Base-by-base conservation (phyloP, 2,329 filamentous ascomycete species). In the Drechslerella coelobrocha region DNA sequence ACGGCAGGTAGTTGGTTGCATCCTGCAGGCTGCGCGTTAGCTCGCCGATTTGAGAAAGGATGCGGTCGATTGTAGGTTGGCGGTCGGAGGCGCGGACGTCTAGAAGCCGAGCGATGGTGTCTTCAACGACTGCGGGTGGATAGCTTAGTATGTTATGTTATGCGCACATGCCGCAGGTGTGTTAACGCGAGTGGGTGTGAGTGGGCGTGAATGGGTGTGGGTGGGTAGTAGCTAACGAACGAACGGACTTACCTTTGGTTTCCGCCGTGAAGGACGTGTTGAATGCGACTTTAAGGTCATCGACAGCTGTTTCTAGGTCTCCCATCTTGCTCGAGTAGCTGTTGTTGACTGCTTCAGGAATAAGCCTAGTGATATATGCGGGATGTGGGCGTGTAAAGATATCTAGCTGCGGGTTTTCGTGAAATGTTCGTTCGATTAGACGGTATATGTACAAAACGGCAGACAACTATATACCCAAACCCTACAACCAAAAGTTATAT, bases 1-100 rank as follows among this genome's bases (percentile, higher is more conserved):
- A 87, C 1, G 94, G 92, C 14, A 96, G 86, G 74, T 88, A 91
- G 61, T 88, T 87, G 1, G 89, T 86, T 0, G 90, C 89, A 79
- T 97, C 92, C 74, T 90, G 88, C 39, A 97, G 90, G 75, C 94
- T 88, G 73, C 89, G 89, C 0, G 91, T 92, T 14, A 97, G 83
- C 63, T 86, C 85, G 27, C 90, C 88, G 75, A 97, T 94, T 72
- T 86, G 86, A 14, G 89, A 87, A 12, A 96, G 83, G 74, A 92
- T 89, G 76, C 90, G 85, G 74, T 96, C 92, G 50, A 89, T 86
- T 55, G 90, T 90, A 78, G 93, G 88, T 72, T 89, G 86, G 45
- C 91, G 88, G 79, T 94, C 91, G 0, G 88, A 80, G 10, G 84
- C 78, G 12, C 88, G 83, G 21, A 86, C 83, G 52, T 85, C 83